A percentile compares a stretch with the other conserved stretches of the same genome.
phyloP scores from a whole-genome alignment of 306 rosid species.

The Inga leiocalycina region DNA sequence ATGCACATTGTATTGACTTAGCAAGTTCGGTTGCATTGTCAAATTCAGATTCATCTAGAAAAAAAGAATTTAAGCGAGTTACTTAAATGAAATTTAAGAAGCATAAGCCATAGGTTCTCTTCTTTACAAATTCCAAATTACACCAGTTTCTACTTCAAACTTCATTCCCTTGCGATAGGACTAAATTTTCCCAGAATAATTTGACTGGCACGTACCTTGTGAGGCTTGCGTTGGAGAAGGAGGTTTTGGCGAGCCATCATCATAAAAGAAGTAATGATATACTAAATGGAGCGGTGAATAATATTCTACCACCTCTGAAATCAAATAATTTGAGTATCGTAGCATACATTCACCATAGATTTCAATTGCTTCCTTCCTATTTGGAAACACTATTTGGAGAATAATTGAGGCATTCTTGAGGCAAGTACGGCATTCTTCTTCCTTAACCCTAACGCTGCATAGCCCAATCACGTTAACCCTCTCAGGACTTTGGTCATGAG shows the following conservation, averaged over 20 bases:
- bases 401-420: conserved; percentile 1
- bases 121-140: no score
- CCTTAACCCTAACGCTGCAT: conserved; percentile 32
- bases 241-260: background rate
- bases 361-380: background rate
- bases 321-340: background rate
- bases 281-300: background rate
- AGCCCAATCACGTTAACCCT: conserved; percentile 19
- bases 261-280: background rate
- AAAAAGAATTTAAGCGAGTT: background rate
- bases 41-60: no score
- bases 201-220: background rate
- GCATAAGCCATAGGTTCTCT: background rate
- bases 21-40: background rate
- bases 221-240: background rate
- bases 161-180: background rate
- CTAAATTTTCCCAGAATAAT: background rate
- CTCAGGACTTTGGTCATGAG: conserved; percentile 21
- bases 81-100: background rate
- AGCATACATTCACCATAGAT: background rate
- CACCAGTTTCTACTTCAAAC: background rate
- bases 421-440: conserved; percentile 28
- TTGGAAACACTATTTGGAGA: background rate
- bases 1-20: conserved; percentile 14
- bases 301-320: background rate